Conservation (phyloP, 2,329 filamentous ascomycete genomes). For the Colletotrichum sp. region DNA sequence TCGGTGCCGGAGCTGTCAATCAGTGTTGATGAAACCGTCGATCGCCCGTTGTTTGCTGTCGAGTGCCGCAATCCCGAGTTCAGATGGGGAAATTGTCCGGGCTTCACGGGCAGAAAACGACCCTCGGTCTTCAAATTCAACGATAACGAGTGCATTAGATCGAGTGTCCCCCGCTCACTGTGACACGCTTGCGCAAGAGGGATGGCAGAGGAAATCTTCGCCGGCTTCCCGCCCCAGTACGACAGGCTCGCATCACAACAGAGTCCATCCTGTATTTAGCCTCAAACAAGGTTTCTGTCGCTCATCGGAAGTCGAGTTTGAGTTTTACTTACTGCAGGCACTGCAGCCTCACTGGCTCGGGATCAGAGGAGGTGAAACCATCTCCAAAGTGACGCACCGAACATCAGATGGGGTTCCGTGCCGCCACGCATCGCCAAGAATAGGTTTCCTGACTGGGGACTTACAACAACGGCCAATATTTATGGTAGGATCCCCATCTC, state of each 20-base stretch:
- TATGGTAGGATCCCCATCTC: not conserved
- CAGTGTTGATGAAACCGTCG: not conserved
- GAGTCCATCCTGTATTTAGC: not conserved
- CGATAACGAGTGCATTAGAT: not conserved
- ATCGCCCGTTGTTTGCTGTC: not conserved
- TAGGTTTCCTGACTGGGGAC: not conserved
- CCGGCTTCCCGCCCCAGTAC: not conserved
- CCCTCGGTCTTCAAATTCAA: not conserved
- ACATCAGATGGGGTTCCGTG: not conserved
- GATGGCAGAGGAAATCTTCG: not conserved
- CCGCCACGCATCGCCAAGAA: not conserved
- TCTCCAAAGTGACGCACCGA: not conserved
- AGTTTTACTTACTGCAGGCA: not conserved
- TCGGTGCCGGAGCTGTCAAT: not conserved
- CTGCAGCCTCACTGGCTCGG: not conserved
- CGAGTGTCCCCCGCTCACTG: not conserved
- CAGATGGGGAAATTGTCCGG: not conserved
- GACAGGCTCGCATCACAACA: not conserved
- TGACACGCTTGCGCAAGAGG: not conserved
- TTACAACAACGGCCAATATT: not conserved
- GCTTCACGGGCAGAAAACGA: not conserved
- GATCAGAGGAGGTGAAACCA: not conserved
- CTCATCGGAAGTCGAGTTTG: not conserved
- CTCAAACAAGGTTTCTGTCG: not conserved
- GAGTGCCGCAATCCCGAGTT: not conserved